These are phyloP conservation scores for Farysia itapuensis DNA, from an alignment of 1,284 basidiomycete species.

Conservation along the genomic window DNA sequence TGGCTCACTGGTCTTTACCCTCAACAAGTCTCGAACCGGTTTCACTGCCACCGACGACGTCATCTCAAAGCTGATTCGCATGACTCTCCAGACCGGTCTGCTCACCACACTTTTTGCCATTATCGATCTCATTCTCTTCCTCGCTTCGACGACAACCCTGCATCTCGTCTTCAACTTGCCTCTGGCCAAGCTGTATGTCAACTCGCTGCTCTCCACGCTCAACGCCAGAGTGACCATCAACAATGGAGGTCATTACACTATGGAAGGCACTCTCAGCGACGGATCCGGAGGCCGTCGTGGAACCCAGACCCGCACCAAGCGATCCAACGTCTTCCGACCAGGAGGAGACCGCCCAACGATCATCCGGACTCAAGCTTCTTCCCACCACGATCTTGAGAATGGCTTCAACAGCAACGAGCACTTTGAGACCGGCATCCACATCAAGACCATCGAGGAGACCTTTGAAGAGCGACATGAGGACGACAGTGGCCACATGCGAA, in stretches of 20 bases:
- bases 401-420: constrained; percentile 13
- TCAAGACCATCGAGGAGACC: constrained; percentile 47
- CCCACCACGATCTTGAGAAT: constrained; percentile 20
- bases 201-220: constrained; percentile 54
- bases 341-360: constrained; percentile 29
- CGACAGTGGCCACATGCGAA: constrained; percentile 13
- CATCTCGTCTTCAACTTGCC: constrained; percentile 55
- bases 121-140: constrained; percentile 50
- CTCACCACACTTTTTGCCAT: constrained; percentile 47
- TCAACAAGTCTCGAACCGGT: constrained; percentile 50
- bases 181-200: constrained; percentile 55
- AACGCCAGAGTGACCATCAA: constrained; percentile 45
- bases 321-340: constrained; percentile 27
- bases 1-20: constrained; percentile 41
- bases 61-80: constrained; percentile 49
- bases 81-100: constrained; percentile 52
- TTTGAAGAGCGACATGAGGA: constrained; percentile 43
- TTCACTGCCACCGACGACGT: constrained; percentile 55
- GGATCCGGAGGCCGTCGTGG: constrained; percentile 15
- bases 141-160: constrained; percentile 40
- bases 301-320: constrained; percentile 20
- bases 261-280: constrained; percentile 37
- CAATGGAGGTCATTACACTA: constrained; percentile 25
- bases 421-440: constrained; percentile 39
- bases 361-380: constrained; percentile 30